Conservation (phyloP, 2,329 filamentous ascomycete species). For the Colletotrichum truncatum region DNA sequence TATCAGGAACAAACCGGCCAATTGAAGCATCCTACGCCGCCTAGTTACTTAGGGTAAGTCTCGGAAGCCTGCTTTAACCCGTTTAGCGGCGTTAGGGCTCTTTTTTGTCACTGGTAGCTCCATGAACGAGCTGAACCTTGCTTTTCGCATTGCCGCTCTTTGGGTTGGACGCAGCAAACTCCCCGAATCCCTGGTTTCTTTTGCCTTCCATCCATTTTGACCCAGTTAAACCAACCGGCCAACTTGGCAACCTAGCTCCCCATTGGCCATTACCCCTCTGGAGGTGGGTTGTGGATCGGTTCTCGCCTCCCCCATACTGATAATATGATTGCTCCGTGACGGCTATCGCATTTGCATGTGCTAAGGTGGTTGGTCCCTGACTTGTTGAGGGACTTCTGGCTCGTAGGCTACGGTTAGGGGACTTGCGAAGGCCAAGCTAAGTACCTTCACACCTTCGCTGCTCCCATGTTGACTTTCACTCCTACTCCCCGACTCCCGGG, state of each 20-base stretch:
- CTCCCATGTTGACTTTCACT: conserved; percentile 4
- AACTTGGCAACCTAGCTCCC: conserved; percentile 2
- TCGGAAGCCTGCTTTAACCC: neutral
- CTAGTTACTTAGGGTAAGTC: conserved; percentile 15
- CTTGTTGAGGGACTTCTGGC: conserved; percentile 28
- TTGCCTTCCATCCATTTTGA: conserved; percentile 22
- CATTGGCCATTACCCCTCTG: conserved; percentile 11
- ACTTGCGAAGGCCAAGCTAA: conserved; percentile 23
- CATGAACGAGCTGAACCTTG: conserved; percentile 14
- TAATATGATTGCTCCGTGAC: conserved; percentile 19
- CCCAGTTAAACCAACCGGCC: conserved; percentile 20
- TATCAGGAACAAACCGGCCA: neutral
- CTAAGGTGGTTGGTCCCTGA: conserved; percentile 16
- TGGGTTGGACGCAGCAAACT: conserved; percentile 4
- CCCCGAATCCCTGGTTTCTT: conserved; percentile 16
- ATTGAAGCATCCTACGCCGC: conserved; percentile 19
- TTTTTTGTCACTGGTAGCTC: neutral
- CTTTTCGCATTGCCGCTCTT: conserved; percentile 1
- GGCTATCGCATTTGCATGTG: conserved; percentile 28
- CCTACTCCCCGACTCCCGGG: no score
- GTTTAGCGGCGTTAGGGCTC: conserved; percentile 6
- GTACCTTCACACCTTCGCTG: neutral
- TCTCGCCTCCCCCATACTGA: conserved; percentile 16
- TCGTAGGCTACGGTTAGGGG: conserved; percentile 12
- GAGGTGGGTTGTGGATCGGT: conserved; percentile 12